Conservation (phyloP, 2,329 filamentous ascomycete genomes). For the Calonectria hawksworthii region DNA sequence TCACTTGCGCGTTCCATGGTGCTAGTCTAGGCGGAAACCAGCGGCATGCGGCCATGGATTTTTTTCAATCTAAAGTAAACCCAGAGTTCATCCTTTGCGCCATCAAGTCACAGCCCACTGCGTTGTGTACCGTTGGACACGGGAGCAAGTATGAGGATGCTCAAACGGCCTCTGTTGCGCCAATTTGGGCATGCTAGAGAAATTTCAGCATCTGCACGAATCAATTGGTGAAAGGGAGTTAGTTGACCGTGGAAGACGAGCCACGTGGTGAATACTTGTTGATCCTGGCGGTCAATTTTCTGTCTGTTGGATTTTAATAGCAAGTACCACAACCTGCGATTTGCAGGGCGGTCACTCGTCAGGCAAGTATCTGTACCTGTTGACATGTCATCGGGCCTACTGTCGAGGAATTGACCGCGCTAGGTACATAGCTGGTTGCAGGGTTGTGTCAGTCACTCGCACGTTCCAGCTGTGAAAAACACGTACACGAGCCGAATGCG, state of each 20-base stretch:
- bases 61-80: fast-evolving
- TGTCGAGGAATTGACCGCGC: not conserved
- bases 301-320: not conserved
- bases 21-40: not conserved
- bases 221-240: no score
- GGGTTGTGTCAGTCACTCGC: not conserved
- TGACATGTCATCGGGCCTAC: not conserved
- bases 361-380: not conserved
- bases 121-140: not conserved
- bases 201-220: no score
- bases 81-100: not conserved
- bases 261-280: not conserved
- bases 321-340: not conserved
- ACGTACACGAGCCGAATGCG: not conserved
- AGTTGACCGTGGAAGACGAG: not conserved
- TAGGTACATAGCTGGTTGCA: not conserved
- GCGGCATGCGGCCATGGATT: not conserved
- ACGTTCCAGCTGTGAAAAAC: not conserved
- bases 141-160: not conserved
- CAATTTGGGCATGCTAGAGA: not conserved
- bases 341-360: not conserved
- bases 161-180: not conserved
- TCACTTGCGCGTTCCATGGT: not conserved
- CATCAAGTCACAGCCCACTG: not conserved
- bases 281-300: not conserved